These are phyloP conservation scores for Cyclotella cryptica DNA, from an alignment of 108 stramenopile species.

Conservation along the genomic window DNA sequence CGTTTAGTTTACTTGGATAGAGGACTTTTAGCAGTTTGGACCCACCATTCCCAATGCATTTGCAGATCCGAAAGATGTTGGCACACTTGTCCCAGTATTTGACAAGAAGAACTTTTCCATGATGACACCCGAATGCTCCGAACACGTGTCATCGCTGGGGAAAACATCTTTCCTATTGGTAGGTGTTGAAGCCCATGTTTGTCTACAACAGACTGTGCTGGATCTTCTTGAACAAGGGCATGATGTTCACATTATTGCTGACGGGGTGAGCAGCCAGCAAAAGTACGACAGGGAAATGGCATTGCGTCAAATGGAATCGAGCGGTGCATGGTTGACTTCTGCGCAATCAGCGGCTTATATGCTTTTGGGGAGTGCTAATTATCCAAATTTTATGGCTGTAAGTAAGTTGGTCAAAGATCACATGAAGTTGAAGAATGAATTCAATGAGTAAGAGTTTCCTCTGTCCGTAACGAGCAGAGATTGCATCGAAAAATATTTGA, in stretches of 20 bases:
- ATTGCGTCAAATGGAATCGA: conserved; percentile 75
- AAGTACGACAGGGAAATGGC: too few species aligned
- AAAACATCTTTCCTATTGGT: conserved; percentile 79
- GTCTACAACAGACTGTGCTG: conserved; percentile 91
- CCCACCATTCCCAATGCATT: conserved; percentile 76
- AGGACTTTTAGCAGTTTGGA: too few species aligned
- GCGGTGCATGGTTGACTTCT: too few species aligned
- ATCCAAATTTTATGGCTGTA: conserved; percentile 87
- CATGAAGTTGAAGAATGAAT: too few species aligned
- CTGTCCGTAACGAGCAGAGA: too few species aligned
- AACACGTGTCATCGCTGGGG: conserved; percentile 22
- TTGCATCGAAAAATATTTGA: too few species aligned
- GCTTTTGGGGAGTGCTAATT: conserved; percentile 84
- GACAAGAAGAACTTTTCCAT: conserved; percentile 96
- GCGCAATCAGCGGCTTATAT: conserved; percentile 89
- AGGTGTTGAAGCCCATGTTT: conserved; percentile 98
- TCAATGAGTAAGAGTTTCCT: too few species aligned
- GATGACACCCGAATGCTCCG: too few species aligned
- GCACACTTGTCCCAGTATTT: conserved; percentile 57
- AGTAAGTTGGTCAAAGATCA: too few species aligned
- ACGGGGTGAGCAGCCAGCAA: conserved; percentile 92
- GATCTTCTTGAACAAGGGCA: conserved; percentile 87
- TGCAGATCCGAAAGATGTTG: conserved; percentile 62
- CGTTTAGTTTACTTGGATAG: too few species aligned
- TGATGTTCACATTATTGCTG: conserved; percentile 91